phyloP scores from a whole-genome alignment of 129 eudicot species.

The Pittosporum tobira region DNA sequence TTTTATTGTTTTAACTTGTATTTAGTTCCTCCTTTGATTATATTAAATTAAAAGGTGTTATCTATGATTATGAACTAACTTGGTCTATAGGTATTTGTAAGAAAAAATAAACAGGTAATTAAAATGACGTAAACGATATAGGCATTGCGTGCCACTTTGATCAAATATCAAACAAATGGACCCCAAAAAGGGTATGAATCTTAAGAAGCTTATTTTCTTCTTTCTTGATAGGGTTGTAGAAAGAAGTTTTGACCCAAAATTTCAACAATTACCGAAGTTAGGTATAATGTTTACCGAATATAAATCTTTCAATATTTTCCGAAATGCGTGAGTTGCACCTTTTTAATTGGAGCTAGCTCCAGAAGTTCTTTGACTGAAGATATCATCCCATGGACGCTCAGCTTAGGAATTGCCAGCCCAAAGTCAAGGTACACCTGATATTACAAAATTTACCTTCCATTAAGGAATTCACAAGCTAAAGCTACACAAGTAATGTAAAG shows the following conservation, averaged over 20 bases:
- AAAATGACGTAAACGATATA: too few relatives aligned
- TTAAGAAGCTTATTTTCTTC: too few relatives aligned
- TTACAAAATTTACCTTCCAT: constrained; percentile 8
- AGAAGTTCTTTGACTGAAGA: constrained; percentile 84
- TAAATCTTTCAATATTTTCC: neutral
- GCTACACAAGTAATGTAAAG: neutral
- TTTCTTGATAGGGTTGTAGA: neutral
- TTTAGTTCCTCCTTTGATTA: too few relatives aligned
- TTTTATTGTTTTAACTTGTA: too few relatives aligned
- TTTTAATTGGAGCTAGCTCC: constrained; percentile 85
- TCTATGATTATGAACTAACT: too few relatives aligned
- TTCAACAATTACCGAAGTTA: neutral
- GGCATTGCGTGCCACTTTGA: neutral
- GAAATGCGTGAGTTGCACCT: constrained; percentile 39
- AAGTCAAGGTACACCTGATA: constrained; percentile 85
- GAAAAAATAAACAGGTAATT: too few relatives aligned
- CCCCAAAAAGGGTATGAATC: neutral
- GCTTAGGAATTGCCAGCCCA: constrained; percentile 84
- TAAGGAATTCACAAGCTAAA: neutral
- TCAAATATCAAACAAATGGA: neutral
- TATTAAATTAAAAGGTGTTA: too few relatives aligned
- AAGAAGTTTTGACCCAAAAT: neutral
- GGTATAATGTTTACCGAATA: neutral
- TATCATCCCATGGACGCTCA: constrained; percentile 83
- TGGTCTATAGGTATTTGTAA: too few relatives aligned